A percentile compares a stretch with the other conserved stretches of the same genome.
These are phyloP conservation scores for Mollisiaceae sp. DNA, from an alignment of 2,329 filamentous ascomycete genomes.

Conservation along the genomic window DNA sequence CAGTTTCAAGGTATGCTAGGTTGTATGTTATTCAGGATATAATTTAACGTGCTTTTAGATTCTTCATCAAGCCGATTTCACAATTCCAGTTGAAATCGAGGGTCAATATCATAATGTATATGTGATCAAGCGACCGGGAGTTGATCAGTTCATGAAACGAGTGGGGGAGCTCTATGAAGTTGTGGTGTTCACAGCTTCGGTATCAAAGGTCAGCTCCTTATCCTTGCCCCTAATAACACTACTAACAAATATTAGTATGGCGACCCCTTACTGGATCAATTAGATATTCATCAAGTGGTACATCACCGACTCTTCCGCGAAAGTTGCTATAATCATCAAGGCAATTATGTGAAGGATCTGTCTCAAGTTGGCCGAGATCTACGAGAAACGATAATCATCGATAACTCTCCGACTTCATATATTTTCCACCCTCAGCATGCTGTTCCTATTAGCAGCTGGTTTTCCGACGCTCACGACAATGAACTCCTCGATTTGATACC, in stretches of 20 bases:
- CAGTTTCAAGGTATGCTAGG: constrained; percentile 88
- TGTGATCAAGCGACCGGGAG: constrained; percentile 98
- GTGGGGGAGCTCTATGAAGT: constrained; percentile 98
- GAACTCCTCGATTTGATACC: constrained; percentile 97
- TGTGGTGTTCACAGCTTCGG: constrained; percentile 97
- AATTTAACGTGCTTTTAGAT: constrained; percentile 62
- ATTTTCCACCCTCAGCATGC: constrained; percentile 99
- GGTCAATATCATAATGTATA: constrained; percentile 99
- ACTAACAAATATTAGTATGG: constrained; percentile 70
- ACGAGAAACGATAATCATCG: constrained; percentile 98
- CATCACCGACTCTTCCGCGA: constrained; percentile 96
- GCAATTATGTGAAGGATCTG: constrained; percentile 98
- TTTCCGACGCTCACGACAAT: constrained; percentile 98
- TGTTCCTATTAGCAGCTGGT: constrained; percentile 99
- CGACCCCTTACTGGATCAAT: constrained; percentile 91
- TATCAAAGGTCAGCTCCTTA: constrained; percentile 77
- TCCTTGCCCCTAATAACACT: constrained; percentile 10
- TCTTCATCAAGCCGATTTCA: constrained; percentile 97
- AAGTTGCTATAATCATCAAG: constrained; percentile 99
- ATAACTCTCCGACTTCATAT: constrained; percentile 98
- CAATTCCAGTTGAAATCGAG: constrained; percentile 98
- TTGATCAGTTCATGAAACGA: constrained; percentile 98
- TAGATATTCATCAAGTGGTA: constrained; percentile 96
- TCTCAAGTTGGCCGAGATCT: constrained; percentile 96
- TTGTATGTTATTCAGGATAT: constrained; percentile 1